These are phyloP conservation scores for Aspergillus bertholletiae DNA, from an alignment of 495 filamentous ascomycete species.

Conservation along the genomic window DNA sequence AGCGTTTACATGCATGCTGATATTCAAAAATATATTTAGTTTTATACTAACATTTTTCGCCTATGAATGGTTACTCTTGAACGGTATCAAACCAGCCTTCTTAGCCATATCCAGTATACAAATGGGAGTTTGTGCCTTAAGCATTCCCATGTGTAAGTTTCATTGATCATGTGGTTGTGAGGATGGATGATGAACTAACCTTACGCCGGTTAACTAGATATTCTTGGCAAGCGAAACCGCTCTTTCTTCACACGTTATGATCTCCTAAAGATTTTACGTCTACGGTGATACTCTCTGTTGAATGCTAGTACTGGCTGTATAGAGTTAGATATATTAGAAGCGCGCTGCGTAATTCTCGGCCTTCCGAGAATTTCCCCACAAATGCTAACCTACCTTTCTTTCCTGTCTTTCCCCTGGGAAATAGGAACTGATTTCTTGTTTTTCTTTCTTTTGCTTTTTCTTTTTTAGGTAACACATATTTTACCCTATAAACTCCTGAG, in stretches of 20 bases:
- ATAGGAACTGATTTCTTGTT: too few relatives aligned
- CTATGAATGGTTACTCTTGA: slow-evolving; percentile 70
- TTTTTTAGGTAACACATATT: too few relatives aligned
- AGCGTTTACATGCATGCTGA: slow-evolving; percentile 82
- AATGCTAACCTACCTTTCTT: too few relatives aligned
- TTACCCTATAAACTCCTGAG: too few relatives aligned
- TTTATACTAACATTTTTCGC: slow-evolving; percentile 81
- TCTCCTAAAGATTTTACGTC: slow-evolving; percentile 55
- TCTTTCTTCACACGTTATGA: slow-evolving; percentile 69
- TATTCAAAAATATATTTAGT: slow-evolving; percentile 93
- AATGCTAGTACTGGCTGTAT: too few relatives aligned
- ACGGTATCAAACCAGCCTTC: slow-evolving; percentile 61
- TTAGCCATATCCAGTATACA: slow-evolving; percentile 72
- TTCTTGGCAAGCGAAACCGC: slow-evolving; percentile 77
- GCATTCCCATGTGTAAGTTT: slow-evolving; percentile 74
- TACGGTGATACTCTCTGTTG: too few relatives aligned
- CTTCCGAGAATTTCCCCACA: too few relatives aligned
- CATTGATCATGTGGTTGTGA: background rate
- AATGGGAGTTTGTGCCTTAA: slow-evolving; percentile 66
- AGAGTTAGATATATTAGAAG: background rate
- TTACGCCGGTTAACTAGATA: slow-evolving; percentile 51
- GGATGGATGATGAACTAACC: background rate
- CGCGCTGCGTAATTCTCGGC: background rate
- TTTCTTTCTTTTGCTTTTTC: too few relatives aligned
- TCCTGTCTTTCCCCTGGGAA: too few relatives aligned